Evolutionary conservation across 139 green algal genomes (phyloP).

Genomic region (Gonium pectorale): DNA sequence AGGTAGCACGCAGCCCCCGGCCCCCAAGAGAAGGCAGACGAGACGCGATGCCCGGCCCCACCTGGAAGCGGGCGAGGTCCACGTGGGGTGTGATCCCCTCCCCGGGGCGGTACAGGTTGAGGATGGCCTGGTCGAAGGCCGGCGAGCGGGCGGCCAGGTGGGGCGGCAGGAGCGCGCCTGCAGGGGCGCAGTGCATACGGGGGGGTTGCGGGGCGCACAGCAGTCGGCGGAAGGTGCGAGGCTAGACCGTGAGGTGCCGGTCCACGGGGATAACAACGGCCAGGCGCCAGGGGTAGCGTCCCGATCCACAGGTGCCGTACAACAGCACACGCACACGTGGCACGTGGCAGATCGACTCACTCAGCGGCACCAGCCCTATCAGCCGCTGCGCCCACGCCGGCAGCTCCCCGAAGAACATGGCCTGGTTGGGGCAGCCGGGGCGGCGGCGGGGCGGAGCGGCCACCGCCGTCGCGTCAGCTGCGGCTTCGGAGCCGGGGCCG

Average conservation of each 20-base stretch:
- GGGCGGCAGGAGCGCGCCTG: background rate
- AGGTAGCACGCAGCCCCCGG: no score
- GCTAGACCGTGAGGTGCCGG: background rate
- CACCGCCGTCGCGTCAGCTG: background rate
- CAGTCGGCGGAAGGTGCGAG: background rate
- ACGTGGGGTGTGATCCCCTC: constrained; percentile 62
- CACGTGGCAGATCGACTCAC: no score
- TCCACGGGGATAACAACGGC: no score
- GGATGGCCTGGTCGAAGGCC: constrained; percentile 49
- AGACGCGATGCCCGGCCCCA: background rate
- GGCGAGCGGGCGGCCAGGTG: constrained; percentile 4
- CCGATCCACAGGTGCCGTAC: no score
- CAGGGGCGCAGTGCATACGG: background rate
- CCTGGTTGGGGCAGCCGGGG: constrained; percentile 30
- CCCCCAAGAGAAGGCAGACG: no score
- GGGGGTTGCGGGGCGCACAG: background rate
- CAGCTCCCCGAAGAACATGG: constrained; percentile 45
- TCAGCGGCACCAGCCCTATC: background rate
- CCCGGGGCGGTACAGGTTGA: constrained; percentile 60
- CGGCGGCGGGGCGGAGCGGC: background rate
- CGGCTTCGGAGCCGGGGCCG: background rate
- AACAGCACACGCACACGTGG: no score
- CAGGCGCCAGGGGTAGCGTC: no score
- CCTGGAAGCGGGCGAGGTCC: constrained; percentile 60
- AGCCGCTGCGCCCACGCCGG: constrained; percentile 27